Conservation (phyloP, 2,329 filamentous ascomycete species). For the Phoma sp. region DNA sequence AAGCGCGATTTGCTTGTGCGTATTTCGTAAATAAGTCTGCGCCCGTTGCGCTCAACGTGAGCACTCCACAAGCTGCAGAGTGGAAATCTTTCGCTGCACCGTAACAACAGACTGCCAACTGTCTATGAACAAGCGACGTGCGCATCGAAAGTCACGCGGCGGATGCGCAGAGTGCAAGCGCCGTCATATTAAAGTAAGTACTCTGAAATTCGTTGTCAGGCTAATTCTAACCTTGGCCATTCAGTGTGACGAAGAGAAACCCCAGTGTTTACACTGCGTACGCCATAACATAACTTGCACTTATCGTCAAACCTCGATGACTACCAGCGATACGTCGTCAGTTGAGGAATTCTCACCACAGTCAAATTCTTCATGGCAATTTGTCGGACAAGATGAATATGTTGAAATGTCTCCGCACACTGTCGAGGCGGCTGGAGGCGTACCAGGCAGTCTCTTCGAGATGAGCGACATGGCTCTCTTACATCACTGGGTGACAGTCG, state of each 20-base stretch:
- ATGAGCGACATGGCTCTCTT: slow-evolving; percentile 25
- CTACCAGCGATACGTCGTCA: neutral
- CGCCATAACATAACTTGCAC: slow-evolving; percentile 16
- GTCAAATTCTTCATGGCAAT: slow-evolving; percentile 1
- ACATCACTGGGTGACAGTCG: slow-evolving; percentile 28
- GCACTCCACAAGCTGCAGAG: neutral
- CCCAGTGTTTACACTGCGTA: slow-evolving; percentile 20
- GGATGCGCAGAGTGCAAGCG: slow-evolving; percentile 25
- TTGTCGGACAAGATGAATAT: neutral
- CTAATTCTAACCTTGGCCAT: neutral
- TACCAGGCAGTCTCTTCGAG: slow-evolving; percentile 4
- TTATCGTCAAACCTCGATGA: slow-evolving; percentile 3
- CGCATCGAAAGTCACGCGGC: slow-evolving; percentile 22
- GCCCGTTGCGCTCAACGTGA: neutral
- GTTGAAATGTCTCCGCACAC: neutral
- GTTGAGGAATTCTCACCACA: neutral
- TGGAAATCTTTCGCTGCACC: neutral
- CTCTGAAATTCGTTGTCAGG: neutral
- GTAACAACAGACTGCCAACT: neutral
- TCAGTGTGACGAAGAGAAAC: slow-evolving; percentile 26
- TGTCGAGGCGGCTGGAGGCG: neutral
- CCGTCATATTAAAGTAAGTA: slow-evolving; percentile 19
- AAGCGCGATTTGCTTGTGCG: neutral
- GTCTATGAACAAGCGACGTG: slow-evolving; percentile 11
- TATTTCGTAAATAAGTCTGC: neutral